phyloP scores from a whole-genome alignment of 768 basidiomycete species.

The Boletus tomentosulus region DNA sequence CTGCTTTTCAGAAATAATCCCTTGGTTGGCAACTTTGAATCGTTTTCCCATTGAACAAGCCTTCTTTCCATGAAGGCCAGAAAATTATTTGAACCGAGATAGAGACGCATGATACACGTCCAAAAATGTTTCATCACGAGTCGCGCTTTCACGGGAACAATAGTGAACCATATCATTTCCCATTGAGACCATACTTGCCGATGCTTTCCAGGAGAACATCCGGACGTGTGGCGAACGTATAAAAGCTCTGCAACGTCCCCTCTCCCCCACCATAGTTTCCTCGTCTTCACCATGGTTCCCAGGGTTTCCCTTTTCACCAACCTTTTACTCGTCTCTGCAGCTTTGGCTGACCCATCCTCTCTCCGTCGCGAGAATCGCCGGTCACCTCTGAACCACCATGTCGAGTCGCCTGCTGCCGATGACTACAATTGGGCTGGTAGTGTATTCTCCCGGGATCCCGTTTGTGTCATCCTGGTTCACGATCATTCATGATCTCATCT shows the following conservation, averaged over 20 bases:
- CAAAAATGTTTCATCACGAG: not conserved
- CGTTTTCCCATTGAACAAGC: too few relatives aligned
- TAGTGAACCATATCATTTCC: not conserved
- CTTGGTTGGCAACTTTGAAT: too few relatives aligned
- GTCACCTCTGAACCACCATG: slow-evolving; percentile 4
- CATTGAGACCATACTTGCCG: not conserved
- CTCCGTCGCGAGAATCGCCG: slow-evolving; percentile 10
- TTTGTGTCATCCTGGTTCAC: not conserved
- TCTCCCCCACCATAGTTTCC: not conserved
- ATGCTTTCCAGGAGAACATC: slow-evolving; percentile 2
- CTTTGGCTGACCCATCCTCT: slow-evolving; percentile 17
- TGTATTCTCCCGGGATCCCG: slow-evolving; percentile 3
- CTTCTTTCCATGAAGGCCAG: not conserved
- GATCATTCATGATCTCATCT: not conserved
- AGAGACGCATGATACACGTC: not conserved
- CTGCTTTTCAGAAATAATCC: too few relatives aligned
- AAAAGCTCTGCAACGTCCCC: slow-evolving; percentile 2
- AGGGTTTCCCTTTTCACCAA: slow-evolving; percentile 11
- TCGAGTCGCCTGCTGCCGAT: not conserved
- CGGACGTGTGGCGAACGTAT: slow-evolving; percentile 3
- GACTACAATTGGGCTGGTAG: slow-evolving; percentile 22
- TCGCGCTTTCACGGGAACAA: not conserved
- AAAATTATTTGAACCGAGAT: not conserved
- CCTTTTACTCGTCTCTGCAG: slow-evolving; percentile 17
- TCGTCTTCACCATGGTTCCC: slow-evolving; percentile 14